Base-by-base conservation (phyloP, 106 monocot genomes). In the Hemerocallis citrina region DNA sequence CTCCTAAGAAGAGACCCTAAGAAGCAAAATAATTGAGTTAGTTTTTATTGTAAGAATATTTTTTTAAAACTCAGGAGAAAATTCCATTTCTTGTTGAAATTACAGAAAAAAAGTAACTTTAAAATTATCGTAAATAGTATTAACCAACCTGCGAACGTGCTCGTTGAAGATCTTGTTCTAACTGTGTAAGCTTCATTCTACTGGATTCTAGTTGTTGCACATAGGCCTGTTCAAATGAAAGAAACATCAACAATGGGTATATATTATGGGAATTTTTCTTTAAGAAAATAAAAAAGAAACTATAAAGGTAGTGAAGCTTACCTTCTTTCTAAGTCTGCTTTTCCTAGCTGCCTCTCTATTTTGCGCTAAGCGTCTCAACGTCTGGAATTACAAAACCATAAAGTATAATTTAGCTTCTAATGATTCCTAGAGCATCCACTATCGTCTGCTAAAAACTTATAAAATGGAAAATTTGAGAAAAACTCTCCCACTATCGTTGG, bases 1-100 rank as follows among this genome's bases (percentile, higher is more conserved):
- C 74, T 39, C 70, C 79, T 27, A 79, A 59, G 28, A 93, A 68
- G 6, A 93, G 75, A 38, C 93, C 93, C 93, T 92, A 56, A 30
- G 29, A 35, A n/a, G 5, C 41, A 54, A 38, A 38, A 38, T 38
- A 11, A 38, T n/a, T n/a, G 13, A 54, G 15, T 6, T 3, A 24
- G 24, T 30, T 54, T 54, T 15, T 8, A 28, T 14, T 22, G 50
- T 24, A 27, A 7, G 54, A 54, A 31, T 11, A 54, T 4, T 32
- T 7, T 30, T 32, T 32, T 29, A 54, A n/a, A 32, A 31, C 5
- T 30, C n/a, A n/a, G n/a, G n/a, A n/a, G n/a, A n/a, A n/a, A n/a
- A n/a, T n/a, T n/a, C n/a, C n/a, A n/a, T n/a, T n/a, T n/a, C n/a
- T n/a, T n/a, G 11, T 6, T 38, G 37, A 38, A 38, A 38, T 38